Base-by-base conservation (phyloP, 306 rosid species). In the Quercus robur region DNA sequence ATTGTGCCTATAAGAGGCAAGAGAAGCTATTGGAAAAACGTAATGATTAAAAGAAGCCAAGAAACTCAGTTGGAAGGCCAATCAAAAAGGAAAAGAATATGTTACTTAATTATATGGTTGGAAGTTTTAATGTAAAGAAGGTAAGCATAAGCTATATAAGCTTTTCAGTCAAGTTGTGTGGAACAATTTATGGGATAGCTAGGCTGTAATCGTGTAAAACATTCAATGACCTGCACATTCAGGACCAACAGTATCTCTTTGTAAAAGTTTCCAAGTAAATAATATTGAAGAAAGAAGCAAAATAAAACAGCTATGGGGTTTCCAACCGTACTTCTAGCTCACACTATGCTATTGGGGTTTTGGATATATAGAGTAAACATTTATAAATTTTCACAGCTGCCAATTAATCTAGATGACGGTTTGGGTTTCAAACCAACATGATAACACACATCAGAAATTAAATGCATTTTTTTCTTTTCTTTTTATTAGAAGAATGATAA, bases 141-240 rank as follows among this genome's bases (percentile, higher is more conserved):
- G 44, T 38, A 38, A 7, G 44, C 44, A 38, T 7, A 7, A 38
- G 44, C 44, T 35, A 35, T 35, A 35, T 35, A 9, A 35, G 44
- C 44, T 35, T 35, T 35, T 35, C 44, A 46, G 14, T 46, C 52
- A 46, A 11, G 3, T 46, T 46, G 52, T 46, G 52, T 11, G 52
- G 52, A 46, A 11, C 44, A 46, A 56, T 38, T 31, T 1, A 49
- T 31, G 54, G 54, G 52, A 54, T 58, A n/a, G n/a, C n/a, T n/a
- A 26, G 67, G n/a, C 21, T 23, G 44, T 35, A 35, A 35, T 35
- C 44, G 44, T 35, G 61, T 44, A 56, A 6, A 21, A 38, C 78
- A 77, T 80, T 87, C 64, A 88, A 69, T 83, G 83, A 59, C 25
- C 84, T 73, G 81, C 78, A 74, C 58, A 28, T 59, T 35, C 56